Percentiles rank a stretch among this genome's conserved stretches.
These are phyloP conservation scores for Phialemoniopsis sp. DNA, from an alignment of 2,329 filamentous ascomycete species.

Conservation along the genomic window DNA sequence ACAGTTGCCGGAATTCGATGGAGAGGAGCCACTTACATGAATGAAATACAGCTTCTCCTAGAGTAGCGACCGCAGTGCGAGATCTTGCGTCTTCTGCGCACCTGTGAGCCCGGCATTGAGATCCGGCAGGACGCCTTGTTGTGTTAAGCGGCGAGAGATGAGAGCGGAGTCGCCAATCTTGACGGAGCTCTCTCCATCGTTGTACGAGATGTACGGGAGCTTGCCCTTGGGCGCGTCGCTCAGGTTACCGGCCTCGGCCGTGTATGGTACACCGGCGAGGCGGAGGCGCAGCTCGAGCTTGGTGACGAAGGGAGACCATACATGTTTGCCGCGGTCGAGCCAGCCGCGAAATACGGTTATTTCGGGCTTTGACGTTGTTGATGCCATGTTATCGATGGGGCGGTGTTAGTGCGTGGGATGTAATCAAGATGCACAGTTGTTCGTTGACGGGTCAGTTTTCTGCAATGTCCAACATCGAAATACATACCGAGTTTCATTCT, in stretches of 20 bases:
- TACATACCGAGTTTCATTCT: too few species aligned
- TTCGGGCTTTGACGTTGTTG: too few species aligned
- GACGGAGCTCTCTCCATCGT: conserved; percentile 7
- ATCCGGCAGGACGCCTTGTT: conserved; percentile 35
- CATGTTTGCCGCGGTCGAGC: conserved; percentile 31
- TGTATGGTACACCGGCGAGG: conserved; percentile 43
- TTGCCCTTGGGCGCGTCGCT: conserved; percentile 49
- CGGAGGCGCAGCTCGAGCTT: conserved; percentile 61
- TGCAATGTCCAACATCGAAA: too few species aligned
- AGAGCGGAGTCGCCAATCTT: conserved; percentile 47
- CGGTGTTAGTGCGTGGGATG: too few species aligned
- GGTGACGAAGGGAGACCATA: conserved; percentile 59
- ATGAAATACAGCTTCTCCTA: conserved; percentile 61
- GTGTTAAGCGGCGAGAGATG: conserved; percentile 43
- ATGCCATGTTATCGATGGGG: too few species aligned
- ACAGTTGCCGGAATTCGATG: too few species aligned
- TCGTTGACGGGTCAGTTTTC: too few species aligned
- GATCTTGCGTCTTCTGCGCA: conserved; percentile 37
- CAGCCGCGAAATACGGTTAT: conserved; percentile 48
- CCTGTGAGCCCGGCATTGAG: conserved; percentile 39
- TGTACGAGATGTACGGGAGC: conserved; percentile 50
- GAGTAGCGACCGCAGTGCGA: conserved; percentile 47
- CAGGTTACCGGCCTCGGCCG: conserved; percentile 35
- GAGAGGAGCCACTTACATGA: conserved; percentile 29
- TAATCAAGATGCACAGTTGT: too few species aligned